Conservation (phyloP, 257 asterid genomes). For the Mitragyna speciosa region DNA sequence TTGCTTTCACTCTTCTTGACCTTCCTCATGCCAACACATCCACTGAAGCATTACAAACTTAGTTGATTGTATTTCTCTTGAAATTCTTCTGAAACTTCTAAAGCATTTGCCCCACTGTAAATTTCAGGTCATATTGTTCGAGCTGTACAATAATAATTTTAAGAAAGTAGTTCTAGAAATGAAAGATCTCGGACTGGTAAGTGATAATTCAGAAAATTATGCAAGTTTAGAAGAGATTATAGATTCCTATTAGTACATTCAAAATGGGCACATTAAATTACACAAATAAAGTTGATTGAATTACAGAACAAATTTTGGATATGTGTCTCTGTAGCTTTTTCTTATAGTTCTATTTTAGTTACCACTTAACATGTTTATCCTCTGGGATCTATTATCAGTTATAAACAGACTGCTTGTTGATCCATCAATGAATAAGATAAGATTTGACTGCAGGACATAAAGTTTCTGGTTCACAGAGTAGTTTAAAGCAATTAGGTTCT, state of each 20-base stretch:
- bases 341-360: not conserved
- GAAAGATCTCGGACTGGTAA: not conserved
- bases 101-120: not conserved
- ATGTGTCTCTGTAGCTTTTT: not conserved
- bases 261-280: not conserved
- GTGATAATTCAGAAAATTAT: not conserved
- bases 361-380: not conserved
- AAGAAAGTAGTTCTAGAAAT: not conserved
- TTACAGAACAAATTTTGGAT: not conserved
- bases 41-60: not conserved
- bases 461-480: not conserved
- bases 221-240: not conserved
- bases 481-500: not conserved
- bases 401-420: not conserved
- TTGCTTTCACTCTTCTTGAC: too few relatives aligned
- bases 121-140: not conserved
- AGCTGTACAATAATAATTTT: not conserved
- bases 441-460: too few relatives aligned
- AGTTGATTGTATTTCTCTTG: not conserved
- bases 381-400: not conserved
- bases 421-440: not conserved
- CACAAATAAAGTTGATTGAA: not conserved
- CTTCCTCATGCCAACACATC: not conserved
- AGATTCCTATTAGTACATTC: not conserved
- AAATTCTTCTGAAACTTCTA: not conserved